A percentile compares a stretch with the other conserved stretches of the same genome.
Conservation (phyloP, 2,329 filamentous ascomycete species). For the Mycosphaerelloides madeirae region DNA sequence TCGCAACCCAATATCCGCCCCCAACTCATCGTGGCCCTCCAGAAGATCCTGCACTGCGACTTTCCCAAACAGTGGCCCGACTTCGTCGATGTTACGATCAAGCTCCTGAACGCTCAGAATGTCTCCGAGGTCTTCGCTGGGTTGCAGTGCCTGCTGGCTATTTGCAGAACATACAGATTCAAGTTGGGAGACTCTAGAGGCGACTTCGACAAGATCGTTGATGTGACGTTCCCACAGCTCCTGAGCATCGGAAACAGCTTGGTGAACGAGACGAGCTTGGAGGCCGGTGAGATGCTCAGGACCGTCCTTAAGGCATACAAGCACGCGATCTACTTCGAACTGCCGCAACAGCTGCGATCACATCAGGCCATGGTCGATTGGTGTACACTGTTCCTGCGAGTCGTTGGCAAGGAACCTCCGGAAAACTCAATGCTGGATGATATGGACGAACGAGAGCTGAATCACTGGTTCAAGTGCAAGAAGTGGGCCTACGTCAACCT, state of each 20-base stretch:
- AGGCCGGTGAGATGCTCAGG: constrained; percentile 94
- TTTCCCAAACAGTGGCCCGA: constrained; percentile 92
- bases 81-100: constrained; percentile 88
- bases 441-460: constrained; percentile 77
- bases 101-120: constrained; percentile 81
- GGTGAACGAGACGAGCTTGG: constrained; percentile 83
- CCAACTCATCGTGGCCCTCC: constrained; percentile 88
- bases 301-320: constrained; percentile 96
- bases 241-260: constrained; percentile 82
- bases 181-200: constrained; percentile 76
- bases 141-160: constrained; percentile 86
- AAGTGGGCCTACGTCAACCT: constrained; percentile 99
- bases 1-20: constrained; percentile 71
- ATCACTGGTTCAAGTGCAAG: constrained; percentile 99
- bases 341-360: constrained; percentile 70
- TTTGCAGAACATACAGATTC: constrained; percentile 93
- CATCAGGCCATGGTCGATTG: constrained; percentile 84
- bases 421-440: constrained; percentile 74
- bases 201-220: constrained; percentile 93
- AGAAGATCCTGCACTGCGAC: constrained; percentile 93
- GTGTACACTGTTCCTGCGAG: constrained; percentile 91
- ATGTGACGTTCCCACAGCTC: constrained; percentile 82
- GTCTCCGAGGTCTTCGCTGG: constrained; percentile 85
- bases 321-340: constrained; percentile 91
- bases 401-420: constrained; percentile 80